Conservation (phyloP, 352 stramenopile genomes). For the Phytophthora citricola region DNA sequence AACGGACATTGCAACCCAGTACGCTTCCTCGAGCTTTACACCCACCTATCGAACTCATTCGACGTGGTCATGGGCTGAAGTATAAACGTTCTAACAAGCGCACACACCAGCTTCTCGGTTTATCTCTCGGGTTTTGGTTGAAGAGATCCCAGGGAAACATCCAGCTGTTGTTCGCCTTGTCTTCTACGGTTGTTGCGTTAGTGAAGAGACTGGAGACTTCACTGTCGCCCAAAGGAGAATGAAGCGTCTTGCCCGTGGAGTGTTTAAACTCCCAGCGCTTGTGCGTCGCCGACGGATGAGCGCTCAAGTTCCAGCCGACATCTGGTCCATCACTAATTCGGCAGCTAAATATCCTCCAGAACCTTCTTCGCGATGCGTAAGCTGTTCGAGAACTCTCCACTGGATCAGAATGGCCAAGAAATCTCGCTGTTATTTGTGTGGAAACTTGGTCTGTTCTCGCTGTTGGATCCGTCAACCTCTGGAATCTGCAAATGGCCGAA, state of each 20-base stretch:
- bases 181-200: slow-evolving; percentile 18
- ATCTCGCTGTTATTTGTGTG: slow-evolving; percentile 41
- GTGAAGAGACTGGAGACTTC: slow-evolving; percentile 2
- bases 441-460: slow-evolving; percentile 36
- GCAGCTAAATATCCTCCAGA: background rate
- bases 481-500: slow-evolving; percentile 32
- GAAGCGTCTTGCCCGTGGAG: slow-evolving; percentile 16
- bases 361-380: slow-evolving; percentile 43
- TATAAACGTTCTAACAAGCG: slow-evolving; percentile 25
- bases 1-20: slow-evolving; percentile 35
- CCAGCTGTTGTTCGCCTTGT: slow-evolving; percentile 15
- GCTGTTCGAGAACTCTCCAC: slow-evolving; percentile 47
- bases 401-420: slow-evolving; percentile 29
- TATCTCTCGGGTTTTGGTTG: slow-evolving; percentile 26
- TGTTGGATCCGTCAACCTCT: slow-evolving; percentile 36
- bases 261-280: slow-evolving; percentile 29
- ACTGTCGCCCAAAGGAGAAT: slow-evolving; percentile 17
- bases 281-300: slow-evolving; percentile 26
- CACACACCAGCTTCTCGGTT: slow-evolving; percentile 16
- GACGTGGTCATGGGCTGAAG: slow-evolving; percentile 2
- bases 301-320: slow-evolving; percentile 25
- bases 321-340: slow-evolving; percentile 5
- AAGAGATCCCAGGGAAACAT: slow-evolving; percentile 10
- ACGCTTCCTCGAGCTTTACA: slow-evolving; percentile 27
- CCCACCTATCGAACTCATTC: slow-evolving; percentile 27